phyloP scores from a whole-genome alignment of 169 alveolate genomes.

The Plasmodium billcollinsi region DNA sequence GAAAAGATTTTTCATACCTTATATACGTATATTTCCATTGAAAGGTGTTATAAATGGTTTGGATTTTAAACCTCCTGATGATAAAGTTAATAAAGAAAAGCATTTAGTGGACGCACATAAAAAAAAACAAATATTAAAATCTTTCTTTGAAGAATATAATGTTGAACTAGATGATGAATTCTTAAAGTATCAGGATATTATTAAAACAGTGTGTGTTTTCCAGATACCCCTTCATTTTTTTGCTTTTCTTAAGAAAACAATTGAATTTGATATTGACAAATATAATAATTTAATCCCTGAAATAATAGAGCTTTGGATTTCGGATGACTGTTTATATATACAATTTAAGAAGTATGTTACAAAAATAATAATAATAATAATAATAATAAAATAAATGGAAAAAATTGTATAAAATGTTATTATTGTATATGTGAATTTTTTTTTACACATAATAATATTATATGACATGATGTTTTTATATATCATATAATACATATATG shows the following conservation, averaged over 20 bases:
- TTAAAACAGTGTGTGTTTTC: conserved; percentile 65
- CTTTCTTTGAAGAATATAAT: conserved; percentile 74
- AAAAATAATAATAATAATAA: background rate
- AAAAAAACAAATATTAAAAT: conserved; percentile 28
- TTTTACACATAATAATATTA: too few relatives aligned
- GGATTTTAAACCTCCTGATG: conserved; percentile 71
- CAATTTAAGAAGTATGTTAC: conserved; percentile 54
- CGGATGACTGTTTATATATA: conserved; percentile 51
- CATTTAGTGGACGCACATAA: background rate
- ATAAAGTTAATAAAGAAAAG: conserved; percentile 21
- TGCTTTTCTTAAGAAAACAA: conserved; percentile 32
- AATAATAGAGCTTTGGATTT: conserved; percentile 40
- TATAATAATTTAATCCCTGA: conserved; percentile 6
- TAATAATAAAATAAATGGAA: too few relatives aligned
- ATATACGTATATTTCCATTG: conserved; percentile 61
- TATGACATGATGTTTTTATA: background rate
- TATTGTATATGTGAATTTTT: too few relatives aligned
- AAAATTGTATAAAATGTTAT: too few relatives aligned
- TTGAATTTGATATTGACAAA: background rate
- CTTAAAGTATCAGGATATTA: conserved; percentile 54
- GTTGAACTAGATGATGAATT: conserved; percentile 75
- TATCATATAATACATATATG: too few relatives aligned
- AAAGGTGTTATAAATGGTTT: conserved; percentile 38
- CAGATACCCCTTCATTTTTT: conserved; percentile 73
- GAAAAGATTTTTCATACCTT: conserved; percentile 53